Evolutionary conservation across 2,329 filamentous ascomycete species (phyloP), one percentile per base, ranked within the genome.

Genomic region (Pseudogymnoascus sp.): DNA sequence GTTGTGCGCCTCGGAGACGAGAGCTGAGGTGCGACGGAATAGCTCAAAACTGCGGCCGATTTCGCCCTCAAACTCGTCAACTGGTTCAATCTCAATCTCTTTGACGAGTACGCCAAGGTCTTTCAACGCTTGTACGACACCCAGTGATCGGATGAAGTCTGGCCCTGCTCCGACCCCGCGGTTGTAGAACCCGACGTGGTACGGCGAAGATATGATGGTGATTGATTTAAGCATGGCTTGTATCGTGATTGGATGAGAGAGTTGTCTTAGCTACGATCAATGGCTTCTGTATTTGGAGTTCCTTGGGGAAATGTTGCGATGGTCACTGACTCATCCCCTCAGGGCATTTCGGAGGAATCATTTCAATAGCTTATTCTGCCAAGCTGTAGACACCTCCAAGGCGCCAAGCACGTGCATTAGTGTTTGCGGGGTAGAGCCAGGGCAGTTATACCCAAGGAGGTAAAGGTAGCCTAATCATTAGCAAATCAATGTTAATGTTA

Each of bases 21-120:
- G 65, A 2, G 30, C 60, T 1, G 74, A 73, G 18, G 69, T 71
- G 12, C 71, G 74, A 0, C 74, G 71, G 13, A 76, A 56, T 4
- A 76, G 18, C 57, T 75, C 74, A 38, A 75, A 76, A 15, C 68
- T 71, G 15, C 71, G 70, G 0, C 71, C 71, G 37, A 75, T 74
- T 13, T 75, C 74, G 52, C 74, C 73, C 41, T 75, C 72, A 19
- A 71, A 74, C 3, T 69, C 65, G 23, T 74, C 68, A 1, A 74
- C 72, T 0, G 65, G 67, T 0, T 56, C 48, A 12, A 70, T 63
- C 23, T 72, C 70, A 23, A 67, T n/a, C 15, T 69, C 38, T 8
- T 65, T 52, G 23, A 74, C 61, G 1, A 35, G 23, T 0, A 74
- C 15, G 1, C 63, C 65, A 2, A 71, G 61, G 0, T 48, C 34